phyloP scores from a whole-genome alignment of 2,329 filamentous ascomycete genomes.

The Bipolaris zeicola region DNA sequence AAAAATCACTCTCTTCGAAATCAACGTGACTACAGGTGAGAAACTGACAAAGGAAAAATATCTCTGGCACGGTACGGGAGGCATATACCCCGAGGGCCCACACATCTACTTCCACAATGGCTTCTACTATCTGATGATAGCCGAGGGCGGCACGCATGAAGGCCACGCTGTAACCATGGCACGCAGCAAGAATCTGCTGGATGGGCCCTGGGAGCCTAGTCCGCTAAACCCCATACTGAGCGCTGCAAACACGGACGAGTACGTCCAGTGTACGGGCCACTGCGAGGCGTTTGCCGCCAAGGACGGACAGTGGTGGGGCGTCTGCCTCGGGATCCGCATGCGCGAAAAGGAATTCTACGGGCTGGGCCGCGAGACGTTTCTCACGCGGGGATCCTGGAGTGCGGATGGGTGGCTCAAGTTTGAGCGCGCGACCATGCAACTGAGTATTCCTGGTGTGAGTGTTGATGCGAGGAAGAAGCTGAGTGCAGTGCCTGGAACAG shows the following conservation, averaged over 20 bases:
- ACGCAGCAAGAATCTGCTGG: constrained; percentile 15
- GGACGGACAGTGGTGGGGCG: constrained; percentile 20
- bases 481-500: background rate
- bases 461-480: constrained; percentile 3
- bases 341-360: constrained; percentile 7
- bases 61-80: constrained; percentile 44
- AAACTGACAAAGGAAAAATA: constrained; percentile 17
- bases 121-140: constrained; percentile 44
- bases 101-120: constrained; percentile 43
- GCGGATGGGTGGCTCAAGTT: constrained; percentile 19
- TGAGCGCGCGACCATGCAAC: constrained; percentile 7
- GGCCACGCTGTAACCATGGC: constrained; percentile 19
- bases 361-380: constrained; percentile 20
- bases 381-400: constrained; percentile 13
- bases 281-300: constrained; percentile 20
- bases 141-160: constrained; percentile 35
- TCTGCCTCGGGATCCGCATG: constrained; percentile 18
- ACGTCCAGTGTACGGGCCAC: constrained; percentile 22
- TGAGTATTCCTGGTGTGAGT: background rate
- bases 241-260: constrained; percentile 16
- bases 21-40: constrained; percentile 38
- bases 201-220: constrained; percentile 18
- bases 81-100: constrained; percentile 40
- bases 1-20: constrained; percentile 28
- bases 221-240: constrained; percentile 18